Base-by-base conservation (phyloP, 2,329 filamentous ascomycete species). In the Talaromyces atroroseus region DNA sequence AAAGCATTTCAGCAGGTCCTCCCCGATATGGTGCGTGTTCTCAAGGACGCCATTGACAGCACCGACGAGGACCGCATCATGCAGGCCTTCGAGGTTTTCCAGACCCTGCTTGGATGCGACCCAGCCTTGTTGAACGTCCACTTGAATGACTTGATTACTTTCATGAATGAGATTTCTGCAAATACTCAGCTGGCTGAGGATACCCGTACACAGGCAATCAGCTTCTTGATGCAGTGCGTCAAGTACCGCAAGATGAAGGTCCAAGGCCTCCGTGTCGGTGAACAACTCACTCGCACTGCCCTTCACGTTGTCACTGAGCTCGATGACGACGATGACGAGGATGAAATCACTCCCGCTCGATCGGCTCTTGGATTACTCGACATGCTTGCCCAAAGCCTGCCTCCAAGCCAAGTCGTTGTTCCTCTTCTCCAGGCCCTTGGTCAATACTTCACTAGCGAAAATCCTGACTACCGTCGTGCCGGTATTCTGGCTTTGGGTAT, bases 241-340 rank as follows among this genome's bases (percentile, higher is more conserved):
- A 86, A 89, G 62, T 96, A 92, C 78, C 86, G 92, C 68, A 95
- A 94, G 73, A 87, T 96, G 77, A 96, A 96, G 82, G 86, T 97
- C 54, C 94, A 97, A 77, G 89, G 83, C 60, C 86, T 96, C 75
- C 87, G 86, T 71, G 84, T 97, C 71, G 92, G 90, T 58, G 86
- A 92, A 66, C 84, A 90, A 71, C 82, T 99, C 63, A 96, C 92
- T 64, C 80, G 88, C 70, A 94, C 92, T 78, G 86, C 88, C 68
- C 84, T 97, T 74, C 83, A 92, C 68, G 92, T 97, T 64, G 85
- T 92, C 60, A 90, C 91, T 8, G 92, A 97, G 78, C 84, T 97
- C 20, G 88, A 90, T 55, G 84, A 87, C 45, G 64, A 71, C 20
- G 82, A 85, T 51, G 87, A 92, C 54, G 89, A 92, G 59, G 91